phyloP scores from a whole-genome alignment of 768 basidiomycete genomes.

The Rhodocollybia butyracea region DNA sequence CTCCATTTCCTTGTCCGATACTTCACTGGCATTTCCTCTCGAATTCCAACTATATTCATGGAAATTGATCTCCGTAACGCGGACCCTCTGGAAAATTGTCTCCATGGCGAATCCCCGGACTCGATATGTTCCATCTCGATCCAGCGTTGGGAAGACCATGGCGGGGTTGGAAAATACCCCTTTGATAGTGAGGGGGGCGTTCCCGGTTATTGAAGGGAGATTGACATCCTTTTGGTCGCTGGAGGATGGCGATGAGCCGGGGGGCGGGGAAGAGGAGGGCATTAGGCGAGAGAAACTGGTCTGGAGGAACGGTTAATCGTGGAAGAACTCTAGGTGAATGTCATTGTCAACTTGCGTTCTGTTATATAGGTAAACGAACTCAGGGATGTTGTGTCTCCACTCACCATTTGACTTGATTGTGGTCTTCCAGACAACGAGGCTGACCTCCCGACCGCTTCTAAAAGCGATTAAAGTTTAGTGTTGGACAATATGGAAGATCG shows the following conservation, averaged over 20 bases:
- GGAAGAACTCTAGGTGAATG: too few relatives aligned
- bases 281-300: background rate
- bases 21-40: too few relatives aligned
- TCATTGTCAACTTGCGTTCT: too few relatives aligned
- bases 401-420: background rate
- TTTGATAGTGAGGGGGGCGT: background rate
- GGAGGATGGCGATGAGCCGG: too few relatives aligned
- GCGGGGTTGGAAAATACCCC: background rate
- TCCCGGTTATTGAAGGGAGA: background rate
- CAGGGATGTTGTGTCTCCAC: too few relatives aligned
- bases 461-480: too few relatives aligned
- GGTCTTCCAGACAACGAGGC: background rate
- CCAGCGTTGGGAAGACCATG: background rate
- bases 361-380: too few relatives aligned
- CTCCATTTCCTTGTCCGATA: too few relatives aligned
- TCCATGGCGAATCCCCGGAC: conserved; percentile 2
- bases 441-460: background rate
- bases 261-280: background rate
- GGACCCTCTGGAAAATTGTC: background rate
- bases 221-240: background rate
- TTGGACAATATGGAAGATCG: too few relatives aligned
- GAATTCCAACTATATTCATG: too few relatives aligned
- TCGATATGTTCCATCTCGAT: background rate
- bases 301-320: too few relatives aligned
- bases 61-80: background rate